phyloP scores from a whole-genome alignment of 2,329 filamentous ascomycete genomes.

The Penicillium sp. region DNA sequence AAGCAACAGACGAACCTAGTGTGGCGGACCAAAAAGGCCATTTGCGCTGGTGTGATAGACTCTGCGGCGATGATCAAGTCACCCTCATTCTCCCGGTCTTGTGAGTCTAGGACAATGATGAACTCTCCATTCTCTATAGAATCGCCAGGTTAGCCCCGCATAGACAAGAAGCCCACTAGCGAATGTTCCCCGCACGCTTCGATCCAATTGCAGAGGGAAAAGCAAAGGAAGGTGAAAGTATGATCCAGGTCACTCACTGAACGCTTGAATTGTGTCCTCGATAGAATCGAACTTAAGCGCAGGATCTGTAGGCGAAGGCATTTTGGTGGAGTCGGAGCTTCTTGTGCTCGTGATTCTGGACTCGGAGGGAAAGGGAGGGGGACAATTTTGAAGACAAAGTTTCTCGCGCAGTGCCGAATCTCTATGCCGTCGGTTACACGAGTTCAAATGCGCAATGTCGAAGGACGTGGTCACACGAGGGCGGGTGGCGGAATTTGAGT shows the following conservation, averaged over 20 bases:
- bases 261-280: conserved; percentile 47
- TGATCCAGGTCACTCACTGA: conserved; percentile 39
- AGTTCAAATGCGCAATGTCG: not conserved
- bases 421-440: not conserved
- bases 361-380: not conserved
- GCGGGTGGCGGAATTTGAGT: conserved; percentile 15
- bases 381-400: not conserved
- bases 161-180: not conserved
- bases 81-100: conserved; percentile 94
- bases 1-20: conserved; percentile 56
- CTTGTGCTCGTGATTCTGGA: not conserved
- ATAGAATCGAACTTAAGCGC: conserved; percentile 47
- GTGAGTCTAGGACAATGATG: conserved; percentile 92
- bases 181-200: not conserved
- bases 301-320: conserved; percentile 42
- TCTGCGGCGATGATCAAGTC: conserved; percentile 94
- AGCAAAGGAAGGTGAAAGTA: not conserved
- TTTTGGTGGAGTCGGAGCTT: conserved; percentile 22
- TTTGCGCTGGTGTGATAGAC: conserved; percentile 82
- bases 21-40: conserved; percentile 94
- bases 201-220: not conserved
- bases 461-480: not conserved
- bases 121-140: conserved; percentile 77
- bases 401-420: not conserved
- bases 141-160: conserved; percentile 14